phyloP scores from a whole-genome alignment of 495 filamentous ascomycete species.

The Chlorociboria aeruginascens region DNA sequence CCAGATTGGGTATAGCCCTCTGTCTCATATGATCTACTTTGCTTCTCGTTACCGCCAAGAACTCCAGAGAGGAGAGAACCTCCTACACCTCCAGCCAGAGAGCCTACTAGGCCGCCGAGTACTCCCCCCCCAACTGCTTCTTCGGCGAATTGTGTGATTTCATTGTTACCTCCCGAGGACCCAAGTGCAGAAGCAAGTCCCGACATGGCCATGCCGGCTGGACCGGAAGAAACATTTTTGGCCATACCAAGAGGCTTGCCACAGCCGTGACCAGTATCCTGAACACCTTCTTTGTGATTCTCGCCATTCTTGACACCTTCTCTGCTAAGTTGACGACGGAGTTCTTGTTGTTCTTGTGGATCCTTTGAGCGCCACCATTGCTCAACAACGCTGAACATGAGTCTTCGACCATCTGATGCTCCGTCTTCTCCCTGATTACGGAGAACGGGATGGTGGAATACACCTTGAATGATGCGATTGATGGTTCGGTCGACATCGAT shows the following conservation, averaged over 20 bases:
- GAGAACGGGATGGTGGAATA: constrained; percentile 81
- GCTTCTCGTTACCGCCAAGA: constrained; percentile 18
- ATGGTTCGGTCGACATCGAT: constrained; percentile 54
- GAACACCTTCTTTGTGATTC: constrained; percentile 78
- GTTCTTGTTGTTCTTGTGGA: constrained; percentile 44
- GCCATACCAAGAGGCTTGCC: constrained; percentile 53
- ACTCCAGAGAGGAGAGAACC: constrained; percentile 29
- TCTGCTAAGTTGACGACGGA: constrained; percentile 61
- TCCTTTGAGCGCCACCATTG: constrained; percentile 66
- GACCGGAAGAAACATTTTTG: neutral
- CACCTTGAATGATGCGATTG: constrained; percentile 62
- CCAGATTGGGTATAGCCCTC: constrained; percentile 25
- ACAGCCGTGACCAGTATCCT: constrained; percentile 77
- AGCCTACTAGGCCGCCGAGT: constrained; percentile 38
- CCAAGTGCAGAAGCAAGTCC: constrained; percentile 6
- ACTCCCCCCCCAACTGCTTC: constrained; percentile 26
- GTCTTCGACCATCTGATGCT: constrained; percentile 53
- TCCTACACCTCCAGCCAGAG: constrained; percentile 35
- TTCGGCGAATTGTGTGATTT: neutral
- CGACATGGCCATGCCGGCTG: neutral
- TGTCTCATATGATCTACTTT: constrained; percentile 14
- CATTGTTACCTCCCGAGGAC: constrained; percentile 4
- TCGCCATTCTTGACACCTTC: constrained; percentile 60
- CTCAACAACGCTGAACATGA: constrained; percentile 68
- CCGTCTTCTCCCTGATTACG: constrained; percentile 59